Evolutionary conservation across 2,329 filamentous ascomycete genomes (phyloP).

Genomic region (Nigrograna mackinnonii): DNA sequence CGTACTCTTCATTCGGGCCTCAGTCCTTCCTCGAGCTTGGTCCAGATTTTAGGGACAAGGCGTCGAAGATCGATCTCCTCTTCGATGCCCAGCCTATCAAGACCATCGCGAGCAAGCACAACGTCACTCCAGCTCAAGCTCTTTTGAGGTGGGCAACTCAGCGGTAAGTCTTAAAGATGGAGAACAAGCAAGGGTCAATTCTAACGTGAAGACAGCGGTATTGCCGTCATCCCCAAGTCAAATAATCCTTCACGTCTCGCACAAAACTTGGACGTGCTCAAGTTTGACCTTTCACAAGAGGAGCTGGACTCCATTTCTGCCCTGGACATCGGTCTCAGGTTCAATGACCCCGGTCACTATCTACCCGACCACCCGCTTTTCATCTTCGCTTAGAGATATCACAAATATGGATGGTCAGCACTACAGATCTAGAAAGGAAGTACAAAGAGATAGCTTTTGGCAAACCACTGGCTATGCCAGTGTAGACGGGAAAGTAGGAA

Average conservation of each 20-base stretch:
- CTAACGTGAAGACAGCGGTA: slow-evolving; percentile 24
- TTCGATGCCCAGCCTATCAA: slow-evolving; percentile 72
- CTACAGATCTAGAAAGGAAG: no score
- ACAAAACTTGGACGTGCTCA: slow-evolving; percentile 25
- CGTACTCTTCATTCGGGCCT: slow-evolving; percentile 4
- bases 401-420: no score
- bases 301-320: slow-evolving; percentile 34
- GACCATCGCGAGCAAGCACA: slow-evolving; percentile 43
- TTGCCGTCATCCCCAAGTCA: slow-evolving; percentile 7
- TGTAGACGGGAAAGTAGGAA: no score
- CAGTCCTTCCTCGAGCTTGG: slow-evolving; percentile 71
- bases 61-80: slow-evolving; percentile 65
- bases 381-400: slow-evolving; percentile 27
- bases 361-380: slow-evolving; percentile 24
- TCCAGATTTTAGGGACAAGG: slow-evolving; percentile 66
- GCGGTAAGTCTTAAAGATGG: slow-evolving; percentile 48
- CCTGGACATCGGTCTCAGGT: slow-evolving; percentile 32
- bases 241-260: slow-evolving; percentile 1
- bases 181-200: slow-evolving; percentile 23
- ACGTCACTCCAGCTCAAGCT: slow-evolving; percentile 2
- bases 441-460: no score
- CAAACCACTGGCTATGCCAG: no score
- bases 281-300: slow-evolving; percentile 23
- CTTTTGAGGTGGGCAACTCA: slow-evolving; percentile 1
- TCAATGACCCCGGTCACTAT: slow-evolving; percentile 35